These are phyloP conservation scores for Venturia asperata DNA, from an alignment of 2,329 filamentous ascomycete genomes.

Conservation along the genomic window DNA sequence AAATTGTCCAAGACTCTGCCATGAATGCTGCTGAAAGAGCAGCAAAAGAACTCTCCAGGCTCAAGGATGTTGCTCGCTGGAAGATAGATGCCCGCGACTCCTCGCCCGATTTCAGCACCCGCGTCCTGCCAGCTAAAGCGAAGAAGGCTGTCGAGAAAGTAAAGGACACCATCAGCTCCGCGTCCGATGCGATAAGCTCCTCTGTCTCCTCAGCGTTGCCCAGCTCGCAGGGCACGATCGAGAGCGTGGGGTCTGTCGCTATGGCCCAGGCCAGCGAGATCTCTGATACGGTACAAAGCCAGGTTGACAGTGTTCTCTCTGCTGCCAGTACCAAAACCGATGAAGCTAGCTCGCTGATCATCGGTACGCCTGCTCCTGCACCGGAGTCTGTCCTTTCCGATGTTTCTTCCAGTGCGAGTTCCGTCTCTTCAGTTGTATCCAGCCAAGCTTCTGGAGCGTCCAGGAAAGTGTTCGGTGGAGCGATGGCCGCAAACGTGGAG, in stretches of 20 bases:
- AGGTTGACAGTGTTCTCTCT: conserved; percentile 25
- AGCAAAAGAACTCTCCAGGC: conserved; percentile 67
- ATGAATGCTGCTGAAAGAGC: conserved; percentile 74
- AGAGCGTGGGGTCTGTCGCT: conserved; percentile 28
- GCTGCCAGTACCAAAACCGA: conserved; percentile 18
- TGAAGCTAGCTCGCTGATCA: conserved; percentile 10
- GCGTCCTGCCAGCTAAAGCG: conserved; percentile 52
- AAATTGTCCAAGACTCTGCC: conserved; percentile 65
- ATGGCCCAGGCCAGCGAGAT: conserved; percentile 7
- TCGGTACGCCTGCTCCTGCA: conserved; percentile 21
- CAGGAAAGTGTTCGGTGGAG: conserved; percentile 49
- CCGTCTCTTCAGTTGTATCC: conserved; percentile 3
- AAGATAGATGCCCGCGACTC: conserved; percentile 71
- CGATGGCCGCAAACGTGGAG: conserved; percentile 45
- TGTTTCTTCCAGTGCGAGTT: not conserved
- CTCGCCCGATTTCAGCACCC: conserved; percentile 70
- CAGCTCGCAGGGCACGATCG: conserved; percentile 19
- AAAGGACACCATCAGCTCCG: conserved; percentile 29
- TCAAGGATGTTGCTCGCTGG: conserved; percentile 80
- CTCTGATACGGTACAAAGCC: not conserved
- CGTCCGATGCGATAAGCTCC: conserved; percentile 24
- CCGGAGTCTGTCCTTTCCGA: conserved; percentile 24
- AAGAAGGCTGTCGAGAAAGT: conserved; percentile 32
- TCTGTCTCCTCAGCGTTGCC: conserved; percentile 3
- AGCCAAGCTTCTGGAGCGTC: conserved; percentile 26